Base-by-base conservation (phyloP, 2,329 filamentous ascomycete species). In the Talaromyces sp. region DNA sequence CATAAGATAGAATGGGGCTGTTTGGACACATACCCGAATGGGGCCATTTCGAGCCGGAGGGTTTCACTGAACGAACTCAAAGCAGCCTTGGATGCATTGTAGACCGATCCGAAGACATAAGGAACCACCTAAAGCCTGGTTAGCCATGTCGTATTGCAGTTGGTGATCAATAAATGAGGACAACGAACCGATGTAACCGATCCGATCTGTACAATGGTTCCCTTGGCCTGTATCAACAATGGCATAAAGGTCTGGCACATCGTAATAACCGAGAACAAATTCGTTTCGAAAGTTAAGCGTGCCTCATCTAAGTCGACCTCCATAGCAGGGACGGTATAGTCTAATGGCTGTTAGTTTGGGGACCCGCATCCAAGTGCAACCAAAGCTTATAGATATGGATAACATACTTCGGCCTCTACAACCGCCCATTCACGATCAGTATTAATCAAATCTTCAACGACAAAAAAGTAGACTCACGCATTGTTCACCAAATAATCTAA, bases 401-500 rank as follows among this genome's bases (percentile, higher is more conserved):
- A 30, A 62, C 68, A 45, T 65, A 71, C 68, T 70, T 47, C 66
- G 65, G 20, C 68, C 69, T 20, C 69, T 66, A 35, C 13, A 40
- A 27, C 11, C 30, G n/a, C n/a, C n/a, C n/a, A n/a, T n/a, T n/a
- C n/a, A 39, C 7, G n/a, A 19, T 49, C 39, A 48, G 44, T 27
- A 35, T 40, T 22, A 22, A 50, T 24, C 45, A 7, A 14, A 17
- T 32, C 45, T 32, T 35, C n/a, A 19, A 17, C n/a, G 20, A 33
- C 36, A 11, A 8, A 19, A 4, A n/a, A 9, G 42, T 39, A 22
- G 16, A 68, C 70, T 66, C 53, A 75, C 51, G 82, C 82, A 70
- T 85, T 85, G 65, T 85, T 85, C 61, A 84, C 78, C 11, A 85
- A 71, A 58, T 80, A 78, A 60, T 84, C 77, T n/a, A 85, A 72